Conservation (phyloP, 306 rosid species). For the Lupinus albus region DNA sequence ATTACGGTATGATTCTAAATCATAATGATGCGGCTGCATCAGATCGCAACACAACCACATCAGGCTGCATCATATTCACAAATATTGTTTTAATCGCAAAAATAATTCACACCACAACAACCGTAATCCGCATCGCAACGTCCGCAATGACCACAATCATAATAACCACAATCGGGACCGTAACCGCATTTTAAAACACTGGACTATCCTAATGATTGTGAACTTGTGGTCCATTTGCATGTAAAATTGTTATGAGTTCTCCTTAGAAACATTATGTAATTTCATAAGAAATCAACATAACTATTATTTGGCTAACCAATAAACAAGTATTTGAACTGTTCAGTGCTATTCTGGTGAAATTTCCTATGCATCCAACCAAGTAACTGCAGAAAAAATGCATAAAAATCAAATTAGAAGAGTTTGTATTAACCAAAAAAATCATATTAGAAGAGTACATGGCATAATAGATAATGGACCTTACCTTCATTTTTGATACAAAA, state of each 20-base stretch:
- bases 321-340: constrained; percentile 68
- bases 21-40: too few species aligned
- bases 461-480: constrained; percentile 40
- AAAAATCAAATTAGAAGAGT: constrained; percentile 38
- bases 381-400: constrained; percentile 60
- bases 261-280: not conserved
- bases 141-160: too few species aligned
- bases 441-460: not conserved
- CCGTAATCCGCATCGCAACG: too few species aligned
- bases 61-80: too few species aligned
- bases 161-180: too few species aligned
- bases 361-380: constrained; percentile 98
- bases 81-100: too few species aligned
- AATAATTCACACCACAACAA: too few species aligned
- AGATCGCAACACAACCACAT: too few species aligned
- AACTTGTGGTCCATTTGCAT: constrained; percentile 16
- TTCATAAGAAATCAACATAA: constrained; percentile 21
- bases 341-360: constrained; percentile 78
- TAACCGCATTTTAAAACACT: too few species aligned
- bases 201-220: too few species aligned
- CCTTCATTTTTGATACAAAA: constrained; percentile 70
- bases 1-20: too few species aligned
- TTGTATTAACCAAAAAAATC: not conserved
- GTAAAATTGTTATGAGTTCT: constrained; percentile 8
- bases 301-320: constrained; percentile 61